phyloP scores from a whole-genome alignment of 805 yeast species.

The Kodamaea jinghongensis region DNA sequence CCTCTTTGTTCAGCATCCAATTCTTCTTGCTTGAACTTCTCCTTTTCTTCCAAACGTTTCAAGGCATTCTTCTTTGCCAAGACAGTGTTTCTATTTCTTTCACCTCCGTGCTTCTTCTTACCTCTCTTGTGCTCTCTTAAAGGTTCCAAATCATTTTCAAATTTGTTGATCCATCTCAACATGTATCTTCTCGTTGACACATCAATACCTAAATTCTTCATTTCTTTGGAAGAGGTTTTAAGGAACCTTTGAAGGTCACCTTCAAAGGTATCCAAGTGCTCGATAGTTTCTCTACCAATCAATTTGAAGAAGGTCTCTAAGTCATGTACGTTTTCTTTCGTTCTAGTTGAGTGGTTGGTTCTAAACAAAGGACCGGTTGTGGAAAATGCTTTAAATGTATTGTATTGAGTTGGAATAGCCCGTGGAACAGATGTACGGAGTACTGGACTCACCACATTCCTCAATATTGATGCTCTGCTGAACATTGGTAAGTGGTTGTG shows the following conservation, averaged over 20 bases:
- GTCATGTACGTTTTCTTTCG: slow-evolving; percentile 51
- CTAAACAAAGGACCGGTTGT: slow-evolving; percentile 19
- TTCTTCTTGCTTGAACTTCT: slow-evolving; percentile 33
- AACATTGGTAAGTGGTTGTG: slow-evolving; percentile 4
- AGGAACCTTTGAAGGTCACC: slow-evolving; percentile 59
- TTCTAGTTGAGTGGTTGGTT: slow-evolving; percentile 53
- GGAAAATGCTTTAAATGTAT: slow-evolving; percentile 10
- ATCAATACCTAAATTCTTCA: slow-evolving; percentile 80
- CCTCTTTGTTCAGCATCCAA: slow-evolving; percentile 42
- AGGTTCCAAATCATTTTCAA: slow-evolving; percentile 51
- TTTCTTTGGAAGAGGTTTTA: slow-evolving; percentile 45
- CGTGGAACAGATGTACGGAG: slow-evolving; percentile 3
- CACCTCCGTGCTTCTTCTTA: slow-evolving; percentile 83
- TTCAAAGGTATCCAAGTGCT: slow-evolving; percentile 67
- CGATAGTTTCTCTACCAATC: slow-evolving; percentile 74
- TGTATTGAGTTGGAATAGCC: background rate
- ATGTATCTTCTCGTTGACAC: slow-evolving; percentile 69
- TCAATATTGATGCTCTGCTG: slow-evolving; percentile 1
- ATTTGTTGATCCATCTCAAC: slow-evolving; percentile 68
- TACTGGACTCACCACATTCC: slow-evolving; percentile 3
- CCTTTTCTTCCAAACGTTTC: slow-evolving; percentile 53
- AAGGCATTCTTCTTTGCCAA: slow-evolving; percentile 59
- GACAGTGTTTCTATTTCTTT: slow-evolving; percentile 62
- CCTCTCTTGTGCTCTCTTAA: slow-evolving; percentile 59
- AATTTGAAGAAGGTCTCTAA: slow-evolving; percentile 67